Base-by-base conservation (phyloP, 768 basidiomycete species). In the Pleurotus sapidus region DNA sequence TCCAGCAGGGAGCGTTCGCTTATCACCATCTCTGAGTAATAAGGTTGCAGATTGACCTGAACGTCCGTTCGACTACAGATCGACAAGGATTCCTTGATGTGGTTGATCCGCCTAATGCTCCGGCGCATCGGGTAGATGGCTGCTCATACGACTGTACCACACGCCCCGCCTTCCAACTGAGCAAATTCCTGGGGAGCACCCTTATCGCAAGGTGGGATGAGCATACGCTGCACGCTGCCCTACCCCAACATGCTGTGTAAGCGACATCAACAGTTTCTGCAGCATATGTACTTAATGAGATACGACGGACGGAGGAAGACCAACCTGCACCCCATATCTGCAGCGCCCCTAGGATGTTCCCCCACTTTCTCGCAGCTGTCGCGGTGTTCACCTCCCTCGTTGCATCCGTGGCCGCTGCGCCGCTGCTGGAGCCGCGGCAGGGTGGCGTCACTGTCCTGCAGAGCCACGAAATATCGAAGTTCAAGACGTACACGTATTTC, bases 401-500 rank as follows among this genome's bases (percentile, higher is more conserved):
- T 43, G 20, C 23, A 40, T 40, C 27, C 34, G 14, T 37, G 23
- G 37, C 57, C 40, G 56, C 47, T 48, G 11, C 56, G 9, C 56
- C 49, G 18, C 39, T 53, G 9, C 2, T 43, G 7, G 15, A 51
- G 12, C 40, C 60, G 8, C 66, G 72, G 27, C 73, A 73, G 58
- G 30, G 30, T 3, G 61, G 65, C 34, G 76, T 79, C 60, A 73
- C 71, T 1, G 43, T 76, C 4, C 65, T 83, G 42, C 65, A 71
- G 9, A 60, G 70, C 5, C 14, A 73, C 0, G 76, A 81, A 61
- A 76, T 84, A n/a, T 60, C 69, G 6, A 25, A 63, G 9, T 84
- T 74, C 64, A 77, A 66, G 39, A 73, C 82, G 1, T 86, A 75
- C 64, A 73, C 81, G 0, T 67, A 67, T 14, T 61, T 48, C 53